phyloP scores from a whole-genome alignment of 441 rosid species.

The Gossypium schwendimanii region DNA sequence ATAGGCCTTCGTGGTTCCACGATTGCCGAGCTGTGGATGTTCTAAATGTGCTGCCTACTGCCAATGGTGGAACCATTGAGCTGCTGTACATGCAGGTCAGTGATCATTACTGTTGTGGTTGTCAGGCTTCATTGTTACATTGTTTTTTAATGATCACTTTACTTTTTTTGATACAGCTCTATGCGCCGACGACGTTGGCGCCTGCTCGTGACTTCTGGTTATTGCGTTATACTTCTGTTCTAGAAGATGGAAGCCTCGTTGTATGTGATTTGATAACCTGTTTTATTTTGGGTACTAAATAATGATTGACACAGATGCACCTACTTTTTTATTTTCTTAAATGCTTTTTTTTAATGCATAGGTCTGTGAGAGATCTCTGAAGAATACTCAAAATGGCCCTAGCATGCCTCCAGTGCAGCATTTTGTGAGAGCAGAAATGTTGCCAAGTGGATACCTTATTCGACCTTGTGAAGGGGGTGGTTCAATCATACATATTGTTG shows the following conservation, averaged over 20 bases:
- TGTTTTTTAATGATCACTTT: not conserved
- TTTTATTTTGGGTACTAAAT: not conserved
- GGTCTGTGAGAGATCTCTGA: slow-evolving; percentile 80
- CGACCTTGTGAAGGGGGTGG: slow-evolving; percentile 99
- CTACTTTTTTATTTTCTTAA: not conserved
- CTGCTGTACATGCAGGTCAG: slow-evolving; percentile 92
- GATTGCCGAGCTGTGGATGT: slow-evolving; percentile 98
- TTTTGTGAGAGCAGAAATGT: slow-evolving; percentile 96
- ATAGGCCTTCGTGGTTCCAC: slow-evolving; percentile 93
- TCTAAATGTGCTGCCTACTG: slow-evolving; percentile 89
- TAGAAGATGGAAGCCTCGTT: slow-evolving; percentile 99
- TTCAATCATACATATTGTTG: slow-evolving; percentile 85
- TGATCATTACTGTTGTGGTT: not conserved
- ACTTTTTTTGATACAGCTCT: slow-evolving; percentile 45
- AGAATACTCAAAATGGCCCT: slow-evolving; percentile 89
- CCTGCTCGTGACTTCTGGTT: slow-evolving; percentile 99
- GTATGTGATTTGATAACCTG: slow-evolving; percentile 32
- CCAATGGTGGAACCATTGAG: slow-evolving; percentile 98
- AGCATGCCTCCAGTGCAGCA: slow-evolving; percentile 90
- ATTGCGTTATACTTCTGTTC: slow-evolving; percentile 80
- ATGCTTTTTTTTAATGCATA: slow-evolving; percentile 1
- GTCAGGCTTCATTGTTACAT: not conserved
- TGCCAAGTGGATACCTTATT: slow-evolving; percentile 87
- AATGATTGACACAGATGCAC: not conserved
- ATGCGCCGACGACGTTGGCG: slow-evolving; percentile 93